phyloP scores from a whole-genome alignment of 331 rosid species.

The Quercus lobata region DNA sequence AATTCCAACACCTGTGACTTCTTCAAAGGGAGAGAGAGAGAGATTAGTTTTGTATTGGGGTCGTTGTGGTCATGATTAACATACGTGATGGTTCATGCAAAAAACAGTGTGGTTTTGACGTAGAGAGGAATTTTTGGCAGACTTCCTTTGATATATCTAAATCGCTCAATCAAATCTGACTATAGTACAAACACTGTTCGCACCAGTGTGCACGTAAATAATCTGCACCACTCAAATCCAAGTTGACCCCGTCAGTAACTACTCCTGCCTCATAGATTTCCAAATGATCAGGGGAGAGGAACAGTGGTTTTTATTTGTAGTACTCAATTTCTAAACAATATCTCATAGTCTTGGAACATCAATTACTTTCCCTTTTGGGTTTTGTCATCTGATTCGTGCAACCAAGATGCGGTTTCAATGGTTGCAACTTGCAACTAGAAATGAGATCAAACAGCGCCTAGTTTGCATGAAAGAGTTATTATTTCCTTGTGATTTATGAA shows the following conservation, averaged over 20 bases:
- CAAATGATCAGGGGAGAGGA: not conserved
- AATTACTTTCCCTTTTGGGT: slow-evolving; percentile 32
- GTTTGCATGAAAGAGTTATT: not conserved
- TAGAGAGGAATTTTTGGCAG: slow-evolving; percentile 28
- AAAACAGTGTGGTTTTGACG: slow-evolving; percentile 36
- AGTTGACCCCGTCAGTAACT: slow-evolving; percentile 11
- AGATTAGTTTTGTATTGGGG: not conserved
- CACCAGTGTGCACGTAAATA: slow-evolving; percentile 57
- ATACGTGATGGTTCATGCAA: slow-evolving; percentile 52
- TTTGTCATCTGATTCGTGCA: slow-evolving; percentile 4
- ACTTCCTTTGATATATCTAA: slow-evolving; percentile 41
- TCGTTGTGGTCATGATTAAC: slow-evolving; percentile 12
- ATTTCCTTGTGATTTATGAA: not conserved
- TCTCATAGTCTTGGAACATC: slow-evolving; percentile 19
- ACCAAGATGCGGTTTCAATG: not conserved
- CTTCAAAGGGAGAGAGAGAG: not conserved
- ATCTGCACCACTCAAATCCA: slow-evolving; percentile 25
- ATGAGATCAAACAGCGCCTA: not conserved
- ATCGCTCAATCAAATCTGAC: slow-evolving; percentile 63
- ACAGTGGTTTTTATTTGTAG: not conserved
- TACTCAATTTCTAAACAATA: not conserved
- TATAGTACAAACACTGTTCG: slow-evolving; percentile 44
- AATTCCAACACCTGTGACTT: not conserved
- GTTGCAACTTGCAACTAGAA: not conserved
- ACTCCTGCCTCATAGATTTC: not conserved